phyloP scores from a whole-genome alignment of 2,329 filamentous ascomycete genomes.

The Didymella glomerata region DNA sequence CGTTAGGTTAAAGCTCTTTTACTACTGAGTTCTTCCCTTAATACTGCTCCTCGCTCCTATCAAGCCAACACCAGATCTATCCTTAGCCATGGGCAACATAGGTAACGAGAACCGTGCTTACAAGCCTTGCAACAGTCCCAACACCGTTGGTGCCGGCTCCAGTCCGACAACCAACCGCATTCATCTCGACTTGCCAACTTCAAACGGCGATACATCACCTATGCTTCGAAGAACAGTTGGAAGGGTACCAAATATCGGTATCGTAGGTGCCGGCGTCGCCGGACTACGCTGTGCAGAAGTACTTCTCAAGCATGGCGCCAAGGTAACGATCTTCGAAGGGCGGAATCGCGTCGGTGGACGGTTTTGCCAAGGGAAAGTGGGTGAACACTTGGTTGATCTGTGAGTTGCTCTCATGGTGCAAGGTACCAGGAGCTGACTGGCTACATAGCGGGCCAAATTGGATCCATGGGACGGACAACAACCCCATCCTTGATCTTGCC shows the following conservation, averaged over 20 bases:
- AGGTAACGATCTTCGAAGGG: slow-evolving; percentile 75
- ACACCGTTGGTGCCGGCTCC: slow-evolving; percentile 20
- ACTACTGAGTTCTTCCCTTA: background rate
- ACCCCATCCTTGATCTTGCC: slow-evolving; percentile 74
- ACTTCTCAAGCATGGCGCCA: slow-evolving; percentile 69
- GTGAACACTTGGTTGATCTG: slow-evolving; percentile 65
- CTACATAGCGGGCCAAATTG: slow-evolving; percentile 74
- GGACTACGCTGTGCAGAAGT: slow-evolving; percentile 76
- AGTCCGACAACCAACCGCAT: slow-evolving; percentile 33
- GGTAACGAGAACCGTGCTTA: slow-evolving; percentile 42
- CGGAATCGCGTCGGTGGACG: slow-evolving; percentile 73
- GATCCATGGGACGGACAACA: slow-evolving; percentile 77
- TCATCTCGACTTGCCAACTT: slow-evolving; percentile 45
- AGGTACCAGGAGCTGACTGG: background rate
- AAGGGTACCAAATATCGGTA: slow-evolving; percentile 64
- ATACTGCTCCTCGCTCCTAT: background rate
- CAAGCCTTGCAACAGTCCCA: slow-evolving; percentile 34
- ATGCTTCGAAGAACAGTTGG: slow-evolving; percentile 46
- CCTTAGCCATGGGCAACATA: slow-evolving; percentile 32
- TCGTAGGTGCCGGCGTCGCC: slow-evolving; percentile 76
- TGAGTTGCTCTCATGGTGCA: slow-evolving; percentile 47
- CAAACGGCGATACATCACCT: slow-evolving; percentile 31
- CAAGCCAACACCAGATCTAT: background rate
- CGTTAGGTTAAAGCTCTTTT: too few species aligned
- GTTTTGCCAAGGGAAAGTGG: slow-evolving; percentile 59